A percentile compares a stretch with the other conserved stretches of the same genome.
phyloP scores from a whole-genome alignment of 2,329 filamentous ascomycete species.

The Penicillium sclerotiorum region DNA sequence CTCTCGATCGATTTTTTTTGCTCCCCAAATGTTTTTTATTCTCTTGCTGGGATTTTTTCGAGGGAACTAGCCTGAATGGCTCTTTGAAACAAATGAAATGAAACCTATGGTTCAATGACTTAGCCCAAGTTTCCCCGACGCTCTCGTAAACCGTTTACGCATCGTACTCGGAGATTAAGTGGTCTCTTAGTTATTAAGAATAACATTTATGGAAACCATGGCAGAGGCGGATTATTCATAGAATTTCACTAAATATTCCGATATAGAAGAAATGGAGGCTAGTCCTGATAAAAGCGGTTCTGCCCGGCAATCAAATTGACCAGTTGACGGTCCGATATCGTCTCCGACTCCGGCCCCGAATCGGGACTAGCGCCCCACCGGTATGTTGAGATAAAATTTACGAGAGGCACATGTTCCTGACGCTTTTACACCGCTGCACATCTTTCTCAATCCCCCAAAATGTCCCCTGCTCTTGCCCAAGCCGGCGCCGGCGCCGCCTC shows the following conservation, averaged over 20 bases:
- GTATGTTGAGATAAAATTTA: constrained; percentile 27
- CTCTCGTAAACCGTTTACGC: too few species aligned
- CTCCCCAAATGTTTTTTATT: constrained; percentile 17
- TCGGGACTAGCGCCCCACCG: constrained; percentile 25
- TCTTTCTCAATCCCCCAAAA: constrained; percentile 23
- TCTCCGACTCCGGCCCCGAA: constrained; percentile 28
- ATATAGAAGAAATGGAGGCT: too few species aligned
- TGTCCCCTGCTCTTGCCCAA: constrained; percentile 59
- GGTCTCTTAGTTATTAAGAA: too few species aligned
- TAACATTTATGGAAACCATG: too few species aligned
- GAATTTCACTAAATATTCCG: too few species aligned
- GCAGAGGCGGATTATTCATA: too few species aligned
- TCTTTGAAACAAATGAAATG: neutral
- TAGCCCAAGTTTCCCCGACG: too few species aligned
- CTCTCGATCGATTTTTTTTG: constrained; percentile 11
- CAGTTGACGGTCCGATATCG: neutral
- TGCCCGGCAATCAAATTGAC: neutral
- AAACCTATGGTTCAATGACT: too few species aligned
- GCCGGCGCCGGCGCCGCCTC: constrained; percentile 50
- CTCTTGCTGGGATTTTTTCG: constrained; percentile 17
- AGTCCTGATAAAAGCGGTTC: too few species aligned
- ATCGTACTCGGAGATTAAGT: too few species aligned
- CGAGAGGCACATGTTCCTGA: constrained; percentile 21
- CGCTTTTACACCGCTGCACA: constrained; percentile 15
- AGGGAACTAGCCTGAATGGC: constrained; percentile 7